Percentiles rank a stretch among this genome's conserved stretches.
These are phyloP conservation scores for Ogataea hybrid DNA, from an alignment of 1,139 yeast species.

Conservation along the genomic window DNA sequence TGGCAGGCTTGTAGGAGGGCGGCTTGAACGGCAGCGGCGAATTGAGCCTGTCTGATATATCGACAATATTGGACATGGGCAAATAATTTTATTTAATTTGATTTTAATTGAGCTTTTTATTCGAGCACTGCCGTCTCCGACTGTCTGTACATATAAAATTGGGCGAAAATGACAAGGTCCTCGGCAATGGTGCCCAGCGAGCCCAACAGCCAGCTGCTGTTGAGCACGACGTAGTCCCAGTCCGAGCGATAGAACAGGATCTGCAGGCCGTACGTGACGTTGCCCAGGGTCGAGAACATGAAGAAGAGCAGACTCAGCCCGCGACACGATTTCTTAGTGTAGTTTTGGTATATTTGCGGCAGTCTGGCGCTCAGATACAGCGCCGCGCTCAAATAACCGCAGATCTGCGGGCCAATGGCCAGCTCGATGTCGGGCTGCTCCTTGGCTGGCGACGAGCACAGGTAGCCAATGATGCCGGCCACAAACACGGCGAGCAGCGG, in stretches of 20 bases:
- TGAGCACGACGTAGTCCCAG: slow-evolving; percentile 54
- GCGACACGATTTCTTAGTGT: slow-evolving; percentile 63
- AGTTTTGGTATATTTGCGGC: slow-evolving; percentile 76
- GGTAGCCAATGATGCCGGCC: slow-evolving; percentile 65
- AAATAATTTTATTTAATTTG: background rate
- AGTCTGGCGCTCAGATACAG: slow-evolving; percentile 74
- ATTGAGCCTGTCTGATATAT: slow-evolving; percentile 43
- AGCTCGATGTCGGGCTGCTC: slow-evolving; percentile 32
- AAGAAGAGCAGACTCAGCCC: slow-evolving; percentile 76
- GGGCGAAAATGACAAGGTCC: slow-evolving; percentile 60
- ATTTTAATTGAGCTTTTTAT: background rate
- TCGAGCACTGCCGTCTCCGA: slow-evolving; percentile 5
- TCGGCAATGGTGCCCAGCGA: slow-evolving; percentile 72
- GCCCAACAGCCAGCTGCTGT: slow-evolving; percentile 73
- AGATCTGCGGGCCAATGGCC: slow-evolving; percentile 59
- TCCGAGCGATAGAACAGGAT: slow-evolving; percentile 67
- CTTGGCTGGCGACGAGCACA: slow-evolving; percentile 41
- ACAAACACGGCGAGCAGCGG: slow-evolving; percentile 64
- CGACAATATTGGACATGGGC: slow-evolving; percentile 6
- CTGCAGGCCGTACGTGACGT: slow-evolving; percentile 74
- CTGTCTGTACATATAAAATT: slow-evolving; percentile 55
- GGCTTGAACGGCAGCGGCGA: slow-evolving; percentile 55
- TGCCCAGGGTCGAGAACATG: slow-evolving; percentile 72
- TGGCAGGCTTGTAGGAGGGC: slow-evolving; percentile 47
- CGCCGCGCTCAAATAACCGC: slow-evolving; percentile 70